These are phyloP conservation scores for Geotrichum reessii DNA, from an alignment of 1,139 yeast genomes.

Conservation along the genomic window DNA sequence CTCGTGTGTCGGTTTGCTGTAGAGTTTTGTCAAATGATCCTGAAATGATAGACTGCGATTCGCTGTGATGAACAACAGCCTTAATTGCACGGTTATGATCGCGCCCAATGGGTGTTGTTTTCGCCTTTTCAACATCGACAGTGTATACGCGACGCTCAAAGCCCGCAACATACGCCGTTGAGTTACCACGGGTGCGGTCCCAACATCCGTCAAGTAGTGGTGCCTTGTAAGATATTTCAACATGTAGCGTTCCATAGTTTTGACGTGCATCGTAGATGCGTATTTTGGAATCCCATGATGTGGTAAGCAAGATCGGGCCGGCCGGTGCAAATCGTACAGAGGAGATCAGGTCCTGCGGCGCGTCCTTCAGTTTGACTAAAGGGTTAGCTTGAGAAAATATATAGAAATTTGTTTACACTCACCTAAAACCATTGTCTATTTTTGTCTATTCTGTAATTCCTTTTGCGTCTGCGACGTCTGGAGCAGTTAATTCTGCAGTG, in stretches of 20 bases:
- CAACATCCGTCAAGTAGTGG: constrained; percentile 35
- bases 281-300: constrained; percentile 38
- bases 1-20: constrained; percentile 37
- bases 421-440: background rate
- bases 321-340: constrained; percentile 29
- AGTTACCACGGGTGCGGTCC: constrained; percentile 24
- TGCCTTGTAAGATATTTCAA: constrained; percentile 25
- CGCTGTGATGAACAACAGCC: constrained; percentile 28
- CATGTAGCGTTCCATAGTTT: constrained; percentile 19
- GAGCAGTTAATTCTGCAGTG: background rate
- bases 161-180: constrained; percentile 29
- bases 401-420: background rate
- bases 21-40: constrained; percentile 54
- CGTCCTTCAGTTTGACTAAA: constrained; percentile 15
- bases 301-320: constrained; percentile 29
- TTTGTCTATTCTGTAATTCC: background rate
- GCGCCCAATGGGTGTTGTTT: constrained; percentile 27
- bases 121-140: constrained; percentile 28
- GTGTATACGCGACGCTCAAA: constrained; percentile 29
- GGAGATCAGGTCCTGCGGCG: constrained; percentile 33
- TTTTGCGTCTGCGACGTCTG: background rate
- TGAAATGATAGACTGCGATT: constrained; percentile 39
- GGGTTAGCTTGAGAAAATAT: background rate
- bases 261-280: constrained; percentile 30
- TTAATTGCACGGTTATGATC: constrained; percentile 36